Evolutionary conservation across 805 yeast genomes (phyloP).

Genomic region (Diddensiella caesifluorescens): DNA sequence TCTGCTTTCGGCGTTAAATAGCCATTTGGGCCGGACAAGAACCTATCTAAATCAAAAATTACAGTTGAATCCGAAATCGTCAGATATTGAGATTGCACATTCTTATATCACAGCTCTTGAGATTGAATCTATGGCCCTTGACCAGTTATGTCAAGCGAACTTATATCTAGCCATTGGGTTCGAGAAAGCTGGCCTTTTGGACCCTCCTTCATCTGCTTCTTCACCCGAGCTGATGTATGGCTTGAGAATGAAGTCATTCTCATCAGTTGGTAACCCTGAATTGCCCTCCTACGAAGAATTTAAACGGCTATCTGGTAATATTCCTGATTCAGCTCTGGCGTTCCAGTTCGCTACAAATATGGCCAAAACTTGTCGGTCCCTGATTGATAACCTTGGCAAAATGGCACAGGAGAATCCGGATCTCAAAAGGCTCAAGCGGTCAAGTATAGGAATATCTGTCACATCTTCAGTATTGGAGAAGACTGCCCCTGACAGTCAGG

Average conservation of each 20-base stretch:
- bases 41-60: conserved; percentile 24
- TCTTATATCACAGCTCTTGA: conserved; percentile 26
- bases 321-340: conserved; percentile 12
- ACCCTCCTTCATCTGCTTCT: conserved; percentile 16
- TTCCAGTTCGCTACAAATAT: conserved; percentile 22
- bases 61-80: conserved; percentile 1
- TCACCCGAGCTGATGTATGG: conserved; percentile 38
- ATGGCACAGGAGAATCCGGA: conserved; percentile 21
- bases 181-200: conserved; percentile 12
- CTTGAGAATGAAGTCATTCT: conserved; percentile 72
- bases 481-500: neutral
- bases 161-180: conserved; percentile 22
- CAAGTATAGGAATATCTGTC: conserved; percentile 16
- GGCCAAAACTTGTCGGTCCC: conserved; percentile 20
- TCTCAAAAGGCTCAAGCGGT: conserved; percentile 19
- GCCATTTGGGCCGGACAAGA: conserved; percentile 42
- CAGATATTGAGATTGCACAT: conserved; percentile 13
- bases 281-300: conserved; percentile 46
- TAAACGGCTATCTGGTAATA: neutral
- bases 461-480: conserved; percentile 4
- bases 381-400: conserved; percentile 17
- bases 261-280: conserved; percentile 73
- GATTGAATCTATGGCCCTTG: conserved; percentile 29
- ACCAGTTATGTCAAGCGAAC: conserved; percentile 30
- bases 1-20: conserved; percentile 37